phyloP scores from a whole-genome alignment of 2,329 filamentous ascomycete genomes.

The Arthrobotrys conoides region DNA sequence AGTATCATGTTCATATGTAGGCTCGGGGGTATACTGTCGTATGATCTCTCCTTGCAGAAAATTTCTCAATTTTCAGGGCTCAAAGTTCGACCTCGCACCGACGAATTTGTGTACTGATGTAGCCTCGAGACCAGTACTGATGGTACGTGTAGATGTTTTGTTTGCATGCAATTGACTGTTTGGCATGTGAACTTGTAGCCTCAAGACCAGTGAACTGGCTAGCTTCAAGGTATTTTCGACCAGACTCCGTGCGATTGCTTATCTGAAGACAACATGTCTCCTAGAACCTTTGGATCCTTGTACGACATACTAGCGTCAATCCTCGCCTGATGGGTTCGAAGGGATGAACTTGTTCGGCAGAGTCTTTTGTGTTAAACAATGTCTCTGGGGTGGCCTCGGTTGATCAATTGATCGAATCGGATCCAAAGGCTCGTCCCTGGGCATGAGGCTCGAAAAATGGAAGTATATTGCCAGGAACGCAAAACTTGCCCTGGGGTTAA shows the following conservation, averaged over 20 bases:
- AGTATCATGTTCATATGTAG: not conserved
- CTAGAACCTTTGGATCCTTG: not conserved
- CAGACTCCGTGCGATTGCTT: not conserved
- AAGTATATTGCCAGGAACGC: not conserved
- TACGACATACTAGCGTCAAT: too few species aligned
- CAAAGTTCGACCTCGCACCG: not conserved
- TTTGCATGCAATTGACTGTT: not conserved
- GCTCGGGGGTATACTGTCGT: not conserved
- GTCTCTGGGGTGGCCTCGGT: not conserved
- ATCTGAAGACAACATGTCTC: not conserved
- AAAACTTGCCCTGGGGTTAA: not conserved
- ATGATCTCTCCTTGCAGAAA: conserved; percentile 4
- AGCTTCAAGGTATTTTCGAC: not conserved
- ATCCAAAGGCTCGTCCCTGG: not conserved
- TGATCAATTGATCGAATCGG: not conserved
- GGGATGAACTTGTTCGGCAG: not conserved
- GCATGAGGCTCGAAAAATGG: conserved; percentile 6
- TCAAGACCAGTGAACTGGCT: too few species aligned
- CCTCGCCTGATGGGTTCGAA: not conserved
- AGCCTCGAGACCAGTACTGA: too few species aligned
- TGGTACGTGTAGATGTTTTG: not conserved
- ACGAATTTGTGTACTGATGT: not conserved
- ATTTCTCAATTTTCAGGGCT: not conserved
- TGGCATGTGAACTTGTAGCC: too few species aligned
- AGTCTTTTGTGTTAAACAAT: not conserved